phyloP scores from a whole-genome alignment of 2,329 filamentous ascomycete species.

The Aureobasidium sp. region DNA sequence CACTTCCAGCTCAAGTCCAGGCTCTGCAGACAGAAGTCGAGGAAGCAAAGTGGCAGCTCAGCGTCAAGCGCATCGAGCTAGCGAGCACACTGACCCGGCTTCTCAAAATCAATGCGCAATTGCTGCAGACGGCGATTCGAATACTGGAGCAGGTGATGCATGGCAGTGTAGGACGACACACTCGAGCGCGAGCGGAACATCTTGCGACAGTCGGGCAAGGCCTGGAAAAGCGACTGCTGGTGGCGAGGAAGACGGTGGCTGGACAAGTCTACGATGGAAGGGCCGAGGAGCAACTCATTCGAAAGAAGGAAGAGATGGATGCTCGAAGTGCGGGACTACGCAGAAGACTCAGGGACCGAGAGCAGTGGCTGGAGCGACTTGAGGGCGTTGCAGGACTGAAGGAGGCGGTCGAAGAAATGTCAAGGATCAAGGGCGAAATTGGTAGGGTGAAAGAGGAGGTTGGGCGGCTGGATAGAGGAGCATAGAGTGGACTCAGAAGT shows the following conservation, averaged over 20 bases:
- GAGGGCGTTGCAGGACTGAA: background rate
- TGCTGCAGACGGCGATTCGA: slow-evolving; percentile 31
- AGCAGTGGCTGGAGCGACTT: slow-evolving; percentile 8
- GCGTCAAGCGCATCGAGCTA: slow-evolving; percentile 23
- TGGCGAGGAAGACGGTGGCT: slow-evolving; percentile 22
- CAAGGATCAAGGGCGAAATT: slow-evolving; percentile 25
- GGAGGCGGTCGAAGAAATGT: slow-evolving; percentile 8
- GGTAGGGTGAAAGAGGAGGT: slow-evolving; percentile 25
- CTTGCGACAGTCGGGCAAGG: slow-evolving; percentile 33
- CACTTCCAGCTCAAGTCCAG: background rate
- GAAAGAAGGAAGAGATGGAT: background rate
- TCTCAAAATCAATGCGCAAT: slow-evolving; percentile 27
- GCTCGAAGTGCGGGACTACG: background rate
- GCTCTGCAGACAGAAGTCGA: slow-evolving; percentile 15
- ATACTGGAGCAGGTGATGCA: slow-evolving; percentile 40
- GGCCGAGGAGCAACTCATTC: slow-evolving; percentile 15
- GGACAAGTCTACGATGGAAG: slow-evolving; percentile 17
- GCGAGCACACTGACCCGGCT: slow-evolving; percentile 26
- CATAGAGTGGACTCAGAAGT: slow-evolving; percentile 50
- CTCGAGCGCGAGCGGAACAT: slow-evolving; percentile 35
- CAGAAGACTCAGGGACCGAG: slow-evolving; percentile 3
- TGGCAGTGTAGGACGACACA: slow-evolving; percentile 33
- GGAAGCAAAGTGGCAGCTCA: slow-evolving; percentile 19
- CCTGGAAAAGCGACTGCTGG: slow-evolving; percentile 31
- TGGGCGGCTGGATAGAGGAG: slow-evolving; percentile 18